These are phyloP conservation scores for Sherardia arvensis DNA, from an alignment of 257 asterid genomes.

Conservation along the genomic window DNA sequence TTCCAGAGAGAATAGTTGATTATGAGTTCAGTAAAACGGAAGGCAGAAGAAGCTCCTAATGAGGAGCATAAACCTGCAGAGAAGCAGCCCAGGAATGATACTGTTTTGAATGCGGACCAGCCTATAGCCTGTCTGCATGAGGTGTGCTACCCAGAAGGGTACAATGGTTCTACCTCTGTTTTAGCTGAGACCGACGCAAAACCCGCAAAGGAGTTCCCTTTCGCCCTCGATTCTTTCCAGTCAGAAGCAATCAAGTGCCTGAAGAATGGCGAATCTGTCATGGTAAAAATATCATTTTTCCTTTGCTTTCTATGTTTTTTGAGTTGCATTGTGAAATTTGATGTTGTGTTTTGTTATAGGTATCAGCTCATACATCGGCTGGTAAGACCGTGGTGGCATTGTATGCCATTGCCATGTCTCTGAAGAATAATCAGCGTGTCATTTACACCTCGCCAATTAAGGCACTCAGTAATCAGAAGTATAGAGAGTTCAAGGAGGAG, in stretches of 20 bases:
- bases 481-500: conserved; percentile 95
- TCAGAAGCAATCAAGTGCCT: conserved; percentile 81
- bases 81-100: conserved; percentile 48
- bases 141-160: conserved; percentile 79
- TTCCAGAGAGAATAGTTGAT: conserved; percentile 10
- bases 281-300: conserved; percentile 38
- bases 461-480: conserved; percentile 96
- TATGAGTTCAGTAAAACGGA: conserved; percentile 77
- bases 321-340: not conserved
- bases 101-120: conserved; percentile 31
- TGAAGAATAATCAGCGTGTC: conserved; percentile 76
- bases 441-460: conserved; percentile 91
- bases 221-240: conserved; percentile 83
- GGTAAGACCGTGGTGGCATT: conserved; percentile 96
- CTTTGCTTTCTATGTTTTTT: not conserved
- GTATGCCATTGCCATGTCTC: conserved; percentile 86
- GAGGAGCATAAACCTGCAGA: conserved; percentile 37
- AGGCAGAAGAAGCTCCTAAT: conserved; percentile 35
- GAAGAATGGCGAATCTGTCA: conserved; percentile 73
- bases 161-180: conserved; percentile 27
- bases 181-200: conserved; percentile 22
- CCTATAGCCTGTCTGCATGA: conserved; percentile 78
- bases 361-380: conserved; percentile 93
- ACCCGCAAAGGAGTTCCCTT: conserved; percentile 80
- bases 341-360: conserved; percentile 29